Base-by-base conservation (phyloP, 306 rosid species). In the Glycine tomentella region DNA sequence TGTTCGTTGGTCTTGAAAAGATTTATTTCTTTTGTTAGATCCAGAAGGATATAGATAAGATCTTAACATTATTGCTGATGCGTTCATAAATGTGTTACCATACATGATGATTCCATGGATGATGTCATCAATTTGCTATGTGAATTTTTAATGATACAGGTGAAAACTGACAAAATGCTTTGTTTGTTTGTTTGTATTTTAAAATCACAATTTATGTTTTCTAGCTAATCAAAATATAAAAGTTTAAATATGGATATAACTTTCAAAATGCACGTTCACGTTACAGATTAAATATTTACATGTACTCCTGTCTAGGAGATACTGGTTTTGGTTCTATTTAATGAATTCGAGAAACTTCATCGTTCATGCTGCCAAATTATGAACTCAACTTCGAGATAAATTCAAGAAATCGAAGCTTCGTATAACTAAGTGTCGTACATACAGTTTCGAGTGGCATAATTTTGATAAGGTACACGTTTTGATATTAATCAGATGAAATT, bases 31-130 rank as follows among this genome's bases (percentile, higher is more conserved):
- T 25, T 64, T 64, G 31, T 64, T 36, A n/a, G 50, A 81, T 65
- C 52, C 62, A 50, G 8, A 75, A 4, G 25, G 49, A 57, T 34
- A 65, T 15, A 40, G 64, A 74, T 75, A 75, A 74, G 55, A 72
- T 63, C 69, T 40, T 45, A 74, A 31, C 66, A 11, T 49, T 34
- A 25, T 20, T 3, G 12, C 31, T 62, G 74, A 17, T 44, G 61
- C 13, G 70, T 77, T 72, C 63, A 63, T 72, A 46, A 71, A 62
- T 63, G 59, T 53, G 79, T 25, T 63, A 9, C 17, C 59, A 48
- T 7, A 25, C 38, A 61, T 48, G 40, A 17, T 83, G 86, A 77
- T 49, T 31, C 56, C 50, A 78, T 50, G n/a, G 64, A 7, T 53
- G 48, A 45, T 40, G 80, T 64, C 68, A 72, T n/a, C 49, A 45